Base-by-base conservation (phyloP, 768 basidiomycete species). In the Phaffia tasmanica region DNA sequence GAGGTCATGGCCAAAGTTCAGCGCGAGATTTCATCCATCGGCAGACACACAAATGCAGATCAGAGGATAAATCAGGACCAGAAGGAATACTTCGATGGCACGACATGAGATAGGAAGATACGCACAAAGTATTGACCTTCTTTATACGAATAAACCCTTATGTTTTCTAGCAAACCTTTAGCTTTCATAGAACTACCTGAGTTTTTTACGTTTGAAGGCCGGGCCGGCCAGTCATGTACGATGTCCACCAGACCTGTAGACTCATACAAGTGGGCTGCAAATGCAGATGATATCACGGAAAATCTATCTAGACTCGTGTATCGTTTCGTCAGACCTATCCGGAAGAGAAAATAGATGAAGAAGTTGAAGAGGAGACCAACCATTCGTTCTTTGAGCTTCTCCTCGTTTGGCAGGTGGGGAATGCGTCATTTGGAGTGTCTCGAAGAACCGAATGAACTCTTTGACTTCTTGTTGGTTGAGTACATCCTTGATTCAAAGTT, bases 371-470 rank as follows among this genome's bases (percentile, higher is more conserved):
- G 4, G 11, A 15, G n/a, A 50, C 65, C 35, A 8, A 63, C 66
- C 46, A 48, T 67, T 67, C 23, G 66, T 62, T 16, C 66, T 25
- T 35, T 67, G 29, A 32, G 66, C 66, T 49, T 67, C 66, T 11
- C 66, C 66, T 56, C 61, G 53, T 35, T 67, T 67, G 8, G 60
- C 54, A 19, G 66, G 66, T 15, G 66, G 66, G 3, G 66, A 67
- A 9, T 51, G 21, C 11, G 50, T 27, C 66, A 67, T 62, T 16
- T 46, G 54, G 8, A 61, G 61, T 29, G 7, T n/a, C 14, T 49
- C 30, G 30, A 67, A 63, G 61, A 62, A 62, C 15, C 46, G 11
- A 19, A 67, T 23, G 61, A 67, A 63, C 3, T 54, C 15, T 16
- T 63, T 61, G 47, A 54, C 51, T 16, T 67, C 66, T 32, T 62